Evolutionary conservation across 805 yeast species (phyloP), one percentile per base, ranked within the genome.

Genomic region (Nakazawaea anatomiae): DNA sequence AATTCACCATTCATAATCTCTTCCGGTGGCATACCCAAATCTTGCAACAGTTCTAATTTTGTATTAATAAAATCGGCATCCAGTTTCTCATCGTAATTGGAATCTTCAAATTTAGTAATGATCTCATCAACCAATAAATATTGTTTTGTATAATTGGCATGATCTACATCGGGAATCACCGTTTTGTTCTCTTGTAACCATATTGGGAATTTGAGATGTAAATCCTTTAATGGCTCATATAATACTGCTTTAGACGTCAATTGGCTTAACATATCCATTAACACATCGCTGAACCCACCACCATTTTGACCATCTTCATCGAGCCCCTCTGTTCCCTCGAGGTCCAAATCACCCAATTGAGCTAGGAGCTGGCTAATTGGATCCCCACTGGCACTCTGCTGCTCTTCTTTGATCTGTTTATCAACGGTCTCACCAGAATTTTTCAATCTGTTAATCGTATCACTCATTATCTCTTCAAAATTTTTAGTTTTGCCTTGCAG

Each of bases 141-240:
- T 63, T 92, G 98, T 39, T 72, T 67, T 51, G 73, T 67, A 66
- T 83, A 89, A 36, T 80, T 74, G 2, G 60, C 65, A 53, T 73
- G 68, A 47, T 86, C 84, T 5, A 70, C 79, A 2, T 64, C 69
- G 6, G 72, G 50, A 29, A 82, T 62, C 38, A 61, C 58, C 7
- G 71, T 75, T 47, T 71, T 70, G 55, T 86, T 75, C 45, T 76
- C 78, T 43, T 69, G 67, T 54, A 92, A 72, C 84, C 88, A 92
- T 30, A 66, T 75, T 2, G 89, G 87, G 63, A 83, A 89, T 61
- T 87, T 88, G 10, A 72, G 68, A 56, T 83, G 80, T 63, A 91
- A 74, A 54, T 89, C 96, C 60, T 84, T 86, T 68, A 92, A 76
- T 2, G 98, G 97, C 58, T 86, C 96, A 62, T 88, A 91, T 39